Evolutionary conservation across 768 basidiomycete genomes (phyloP).

Genomic region (Exidia glandulosa): DNA sequence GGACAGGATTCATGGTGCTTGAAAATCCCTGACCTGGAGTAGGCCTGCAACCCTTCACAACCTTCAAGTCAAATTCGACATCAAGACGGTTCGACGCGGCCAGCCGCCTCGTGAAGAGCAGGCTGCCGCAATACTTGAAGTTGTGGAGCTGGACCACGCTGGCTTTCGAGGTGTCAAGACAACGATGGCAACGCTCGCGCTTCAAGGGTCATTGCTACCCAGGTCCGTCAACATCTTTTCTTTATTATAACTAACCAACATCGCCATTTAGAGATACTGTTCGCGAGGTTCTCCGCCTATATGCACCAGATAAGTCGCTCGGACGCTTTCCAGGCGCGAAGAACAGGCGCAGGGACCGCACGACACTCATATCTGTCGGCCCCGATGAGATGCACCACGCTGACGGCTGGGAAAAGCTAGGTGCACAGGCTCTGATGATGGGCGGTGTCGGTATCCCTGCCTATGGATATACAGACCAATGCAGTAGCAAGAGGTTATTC

Average conservation of each 20-base stretch:
- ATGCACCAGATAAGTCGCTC: neutral
- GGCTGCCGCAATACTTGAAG: too few species aligned
- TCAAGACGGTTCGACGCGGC: too few species aligned
- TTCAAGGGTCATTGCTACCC: neutral
- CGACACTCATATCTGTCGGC: neutral
- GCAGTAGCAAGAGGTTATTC: slow-evolving; percentile 10
- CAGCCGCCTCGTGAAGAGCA: too few species aligned
- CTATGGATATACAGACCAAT: slow-evolving; percentile 21
- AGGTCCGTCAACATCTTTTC: neutral
- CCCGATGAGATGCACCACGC: neutral
- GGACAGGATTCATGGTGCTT: neutral
- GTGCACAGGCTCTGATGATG: slow-evolving; percentile 16
- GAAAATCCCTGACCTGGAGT: neutral
- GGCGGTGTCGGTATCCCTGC: slow-evolving; percentile 19
- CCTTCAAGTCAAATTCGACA: neutral
- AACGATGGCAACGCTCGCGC: too few species aligned
- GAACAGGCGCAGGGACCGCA: neutral
- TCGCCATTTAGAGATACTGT: neutral
- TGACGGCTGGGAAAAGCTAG: slow-evolving; percentile 23
- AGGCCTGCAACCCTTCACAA: neutral
- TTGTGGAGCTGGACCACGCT: too few species aligned
- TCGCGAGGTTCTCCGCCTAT: neutral
- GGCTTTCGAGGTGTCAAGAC: too few species aligned
- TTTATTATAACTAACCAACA: neutral
- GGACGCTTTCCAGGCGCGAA: neutral